phyloP scores from a whole-genome alignment of 257 asterid species.

The Orobanche coerulescens region DNA sequence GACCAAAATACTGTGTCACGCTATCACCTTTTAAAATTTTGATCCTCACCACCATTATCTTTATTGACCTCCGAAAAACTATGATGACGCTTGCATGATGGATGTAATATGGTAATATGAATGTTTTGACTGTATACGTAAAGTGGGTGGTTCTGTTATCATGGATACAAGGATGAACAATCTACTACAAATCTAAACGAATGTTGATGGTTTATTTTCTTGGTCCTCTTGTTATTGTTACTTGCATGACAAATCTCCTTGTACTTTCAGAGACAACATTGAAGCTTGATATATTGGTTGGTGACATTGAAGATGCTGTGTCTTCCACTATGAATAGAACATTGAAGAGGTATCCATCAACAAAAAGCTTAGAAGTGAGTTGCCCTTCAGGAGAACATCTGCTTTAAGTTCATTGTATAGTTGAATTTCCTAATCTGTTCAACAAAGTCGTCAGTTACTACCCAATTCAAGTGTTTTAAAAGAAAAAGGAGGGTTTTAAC shows the following conservation, averaged over 20 bases:
- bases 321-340: conserved; percentile 60
- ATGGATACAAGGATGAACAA: conserved; percentile 7
- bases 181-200: conserved; percentile 8
- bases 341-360: conserved; percentile 48
- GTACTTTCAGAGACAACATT: conserved; percentile 67
- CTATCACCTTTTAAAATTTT: too few relatives aligned
- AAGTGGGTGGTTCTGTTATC: neutral
- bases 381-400: conserved; percentile 8
- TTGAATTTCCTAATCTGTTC: conserved; percentile 8
- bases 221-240: conserved; percentile 15
- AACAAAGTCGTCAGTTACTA: neutral
- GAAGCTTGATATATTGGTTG: conserved; percentile 81
- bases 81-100: too few relatives aligned
- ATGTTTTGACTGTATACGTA: neutral
- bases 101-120: neutral
- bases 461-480: neutral
- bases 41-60: too few relatives aligned
- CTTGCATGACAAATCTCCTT: conserved; percentile 15
- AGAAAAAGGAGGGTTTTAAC: neutral
- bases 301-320: conserved; percentile 92
- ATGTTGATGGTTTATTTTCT: conserved; percentile 6
- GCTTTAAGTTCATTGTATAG: conserved; percentile 12
- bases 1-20: too few relatives aligned
- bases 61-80: too few relatives aligned
- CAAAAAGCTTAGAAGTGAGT: conserved; percentile 61